phyloP scores from a whole-genome alignment of 1,139 yeast genomes.

The Lodderomyces beijingensis region DNA sequence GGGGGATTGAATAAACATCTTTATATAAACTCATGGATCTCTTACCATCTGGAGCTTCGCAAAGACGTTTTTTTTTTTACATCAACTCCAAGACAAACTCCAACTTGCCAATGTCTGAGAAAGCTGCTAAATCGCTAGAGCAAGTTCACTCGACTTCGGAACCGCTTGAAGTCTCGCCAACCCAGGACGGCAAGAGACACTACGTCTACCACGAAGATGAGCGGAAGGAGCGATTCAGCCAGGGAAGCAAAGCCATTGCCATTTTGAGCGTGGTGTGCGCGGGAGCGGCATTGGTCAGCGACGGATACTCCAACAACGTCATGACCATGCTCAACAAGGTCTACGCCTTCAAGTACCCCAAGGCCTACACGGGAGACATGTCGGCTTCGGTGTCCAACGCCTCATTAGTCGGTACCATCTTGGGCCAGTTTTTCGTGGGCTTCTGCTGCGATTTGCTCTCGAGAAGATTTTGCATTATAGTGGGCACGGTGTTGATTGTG shows the following conservation, averaged over 20 bases:
- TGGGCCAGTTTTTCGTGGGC: slow-evolving; percentile 47
- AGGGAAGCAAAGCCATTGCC: slow-evolving; percentile 27
- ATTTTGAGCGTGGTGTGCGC: slow-evolving; percentile 38
- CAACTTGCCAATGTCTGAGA: neutral
- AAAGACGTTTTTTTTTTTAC: too few relatives aligned
- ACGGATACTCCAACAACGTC: slow-evolving; percentile 51
- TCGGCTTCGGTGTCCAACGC: slow-evolving; percentile 48
- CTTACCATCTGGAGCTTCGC: too few relatives aligned
- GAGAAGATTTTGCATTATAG: slow-evolving; percentile 44
- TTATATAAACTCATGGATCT: too few relatives aligned
- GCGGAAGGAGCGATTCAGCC: slow-evolving; percentile 27
- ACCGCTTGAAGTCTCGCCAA: neutral
- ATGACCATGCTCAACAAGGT: slow-evolving; percentile 44
- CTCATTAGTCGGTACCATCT: slow-evolving; percentile 45
- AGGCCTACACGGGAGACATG: slow-evolving; percentile 30
- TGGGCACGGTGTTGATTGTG: slow-evolving; percentile 42
- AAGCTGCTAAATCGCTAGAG: slow-evolving; percentile 7
- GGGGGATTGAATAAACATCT: too few relatives aligned
- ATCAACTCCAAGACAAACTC: too few relatives aligned
- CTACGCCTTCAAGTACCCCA: slow-evolving; percentile 27
- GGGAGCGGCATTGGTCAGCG: slow-evolving; percentile 50
- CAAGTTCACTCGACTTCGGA: slow-evolving; percentile 4
- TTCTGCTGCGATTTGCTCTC: slow-evolving; percentile 43
- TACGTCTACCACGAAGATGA: slow-evolving; percentile 33
- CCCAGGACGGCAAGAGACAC: slow-evolving; percentile 9